Conservation (phyloP, 257 asterid genomes). For the Vinca minor region DNA sequence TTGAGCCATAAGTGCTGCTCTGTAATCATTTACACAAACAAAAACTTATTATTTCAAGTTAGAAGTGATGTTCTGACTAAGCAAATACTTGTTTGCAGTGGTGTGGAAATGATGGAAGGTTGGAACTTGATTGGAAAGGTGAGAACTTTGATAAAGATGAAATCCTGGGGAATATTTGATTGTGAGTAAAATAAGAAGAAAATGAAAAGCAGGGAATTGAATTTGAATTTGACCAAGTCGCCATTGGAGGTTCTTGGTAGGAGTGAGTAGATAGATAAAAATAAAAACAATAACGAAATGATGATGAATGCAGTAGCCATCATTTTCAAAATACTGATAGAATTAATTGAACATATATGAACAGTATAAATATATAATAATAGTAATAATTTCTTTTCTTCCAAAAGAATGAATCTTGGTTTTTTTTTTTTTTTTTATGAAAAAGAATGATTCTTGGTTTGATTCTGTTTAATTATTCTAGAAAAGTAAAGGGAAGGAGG, state of each 20-base stretch:
- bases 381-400: not conserved
- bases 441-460: too few species aligned
- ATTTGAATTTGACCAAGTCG: conserved; percentile 34
- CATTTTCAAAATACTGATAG: conserved; percentile 17
- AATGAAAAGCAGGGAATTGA: too few species aligned
- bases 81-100: too few species aligned
- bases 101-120: too few species aligned
- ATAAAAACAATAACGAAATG: too few species aligned
- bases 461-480: not conserved
- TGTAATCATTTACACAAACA: too few species aligned
- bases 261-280: conserved; percentile 19
- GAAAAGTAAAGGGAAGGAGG: not conserved
- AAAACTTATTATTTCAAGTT: too few species aligned
- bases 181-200: not conserved
- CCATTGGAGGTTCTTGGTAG: conserved; percentile 23
- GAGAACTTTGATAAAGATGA: not conserved
- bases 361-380: not conserved
- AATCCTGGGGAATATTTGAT: not conserved
- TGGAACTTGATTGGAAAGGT: not conserved
- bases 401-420: not conserved
- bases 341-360: not conserved
- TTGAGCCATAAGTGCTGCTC: too few species aligned
- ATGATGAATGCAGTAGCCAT: conserved; percentile 39
- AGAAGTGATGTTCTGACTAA: too few species aligned
- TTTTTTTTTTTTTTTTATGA: too few species aligned